A percentile compares a stretch with the other conserved stretches of the same genome.
These are phyloP conservation scores for Austropuccinia psidii DNA, from an alignment of 1,284 basidiomycete genomes.

Conservation along the genomic window DNA sequence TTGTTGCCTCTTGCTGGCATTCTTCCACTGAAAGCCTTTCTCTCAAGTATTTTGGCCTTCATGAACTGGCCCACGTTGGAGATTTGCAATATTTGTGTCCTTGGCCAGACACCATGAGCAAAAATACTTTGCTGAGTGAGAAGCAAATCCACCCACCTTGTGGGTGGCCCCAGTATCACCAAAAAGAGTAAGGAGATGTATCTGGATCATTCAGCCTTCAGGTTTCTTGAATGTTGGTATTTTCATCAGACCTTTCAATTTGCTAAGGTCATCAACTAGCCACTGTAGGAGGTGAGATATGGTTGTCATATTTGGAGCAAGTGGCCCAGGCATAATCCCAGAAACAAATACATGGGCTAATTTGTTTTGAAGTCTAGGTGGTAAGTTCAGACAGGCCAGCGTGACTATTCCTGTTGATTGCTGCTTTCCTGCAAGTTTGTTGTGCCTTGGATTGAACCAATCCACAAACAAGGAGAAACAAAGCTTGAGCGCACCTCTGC, in stretches of 20 bases:
- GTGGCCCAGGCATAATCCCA: constrained; percentile 4
- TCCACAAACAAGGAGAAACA: constrained; percentile 13
- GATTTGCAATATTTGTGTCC: too few species aligned
- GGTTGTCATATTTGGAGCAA: background rate
- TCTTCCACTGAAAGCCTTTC: background rate
- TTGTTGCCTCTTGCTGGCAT: background rate
- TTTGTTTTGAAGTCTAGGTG: background rate
- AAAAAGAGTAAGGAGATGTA: background rate
- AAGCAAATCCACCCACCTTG: constrained; percentile 10
- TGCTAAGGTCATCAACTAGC: background rate
- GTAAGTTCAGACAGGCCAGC: constrained; percentile 16
- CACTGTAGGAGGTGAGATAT: background rate
- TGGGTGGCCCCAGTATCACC: constrained; percentile 1
- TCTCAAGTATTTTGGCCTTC: too few species aligned
- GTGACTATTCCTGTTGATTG: background rate
- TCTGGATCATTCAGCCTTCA: background rate
- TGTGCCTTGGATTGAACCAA: constrained; percentile 26
- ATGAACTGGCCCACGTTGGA: too few species aligned
- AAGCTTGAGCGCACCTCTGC: too few species aligned
- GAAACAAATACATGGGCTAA: background rate
- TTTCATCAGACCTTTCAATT: background rate
- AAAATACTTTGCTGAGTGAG: background rate
- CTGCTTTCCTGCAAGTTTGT: constrained; percentile 10
- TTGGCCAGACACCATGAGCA: constrained; percentile 26
- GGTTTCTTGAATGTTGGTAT: background rate